Base-by-base conservation (phyloP, 768 basidiomycete genomes). In the Podaxis carcinomalis region DNA sequence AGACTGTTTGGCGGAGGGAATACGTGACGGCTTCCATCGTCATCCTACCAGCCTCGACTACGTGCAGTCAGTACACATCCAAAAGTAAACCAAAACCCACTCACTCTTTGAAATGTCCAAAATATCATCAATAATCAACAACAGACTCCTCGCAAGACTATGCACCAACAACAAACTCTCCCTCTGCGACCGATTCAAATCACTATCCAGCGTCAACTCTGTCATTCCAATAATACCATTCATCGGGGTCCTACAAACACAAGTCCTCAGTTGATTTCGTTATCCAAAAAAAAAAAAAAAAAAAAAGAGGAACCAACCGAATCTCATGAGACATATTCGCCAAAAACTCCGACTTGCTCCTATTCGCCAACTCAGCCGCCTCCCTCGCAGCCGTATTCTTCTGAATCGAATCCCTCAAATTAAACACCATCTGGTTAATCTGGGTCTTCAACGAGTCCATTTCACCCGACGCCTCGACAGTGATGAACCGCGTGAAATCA, bases 141-240 rank as follows among this genome's bases (percentile, higher is more conserved):
- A 78, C 62, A 99, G 79, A 10, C 92, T 95, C 60, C 93, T 84
- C 0, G 97, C 97, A 72, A 99, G 80, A 63, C 90, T 94, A 71
- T 98, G 95, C 6, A 99, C 97, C 37, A 98, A 86, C 67, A 97
- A 80, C 72, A 99, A 78, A 72, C 95, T 97, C 78, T 98, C 97
- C 63, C 96, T 80, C 73, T 98, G 97, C 40, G 92, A 91, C 64
- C 96, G 77, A 63, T 95, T 97, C 66, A 99, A 75, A 71, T 99
- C 97, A 47, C 91, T 94, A 69, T 99, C 97, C 21, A 99, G 86
- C 9, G 97, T 98, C 60, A 99, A 77, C 74, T 96, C 95, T 25
- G 96, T 99, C 95, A 99, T 95, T n/a, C 96, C 96, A 66, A 99
- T 98, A 73, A 99, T 99, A 69, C 97, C 96, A 70, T 98, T 99